phyloP scores from a whole-genome alignment of 192 early-diverging fungal genomes.

The Entrophospora sp. region DNA sequence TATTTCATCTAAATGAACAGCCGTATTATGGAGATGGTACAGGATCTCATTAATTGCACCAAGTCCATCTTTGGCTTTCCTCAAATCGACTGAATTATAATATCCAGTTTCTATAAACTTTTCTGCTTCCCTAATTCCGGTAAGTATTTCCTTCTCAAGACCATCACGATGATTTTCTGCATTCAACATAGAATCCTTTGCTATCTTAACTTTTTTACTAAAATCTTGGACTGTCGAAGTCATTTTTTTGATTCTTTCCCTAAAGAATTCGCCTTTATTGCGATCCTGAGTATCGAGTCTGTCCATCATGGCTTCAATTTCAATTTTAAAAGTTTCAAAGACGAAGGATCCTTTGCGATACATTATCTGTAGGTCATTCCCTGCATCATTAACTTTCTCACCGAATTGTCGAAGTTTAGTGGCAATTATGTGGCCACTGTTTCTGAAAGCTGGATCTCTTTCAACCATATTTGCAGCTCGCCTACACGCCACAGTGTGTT shows the following conservation, averaged over 20 bases:
- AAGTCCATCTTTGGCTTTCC: neutral
- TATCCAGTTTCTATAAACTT: neutral
- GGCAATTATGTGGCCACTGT: neutral
- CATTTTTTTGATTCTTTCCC: neutral
- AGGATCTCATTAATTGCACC: neutral
- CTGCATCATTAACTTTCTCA: neutral
- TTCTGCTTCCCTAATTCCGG: constrained; percentile 2
- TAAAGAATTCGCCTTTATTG: neutral
- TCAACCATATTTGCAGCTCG: neutral
- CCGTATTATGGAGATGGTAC: neutral
- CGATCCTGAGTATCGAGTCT: neutral
- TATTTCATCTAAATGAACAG: neutral
- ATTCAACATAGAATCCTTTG: neutral
- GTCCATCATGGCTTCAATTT: constrained; percentile 3
- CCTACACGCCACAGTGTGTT: neutral
- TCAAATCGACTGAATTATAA: neutral
- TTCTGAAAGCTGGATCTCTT: constrained; percentile 1
- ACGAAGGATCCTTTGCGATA: constrained; percentile 14
- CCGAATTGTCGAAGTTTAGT: neutral
- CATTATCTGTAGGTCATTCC: neutral
- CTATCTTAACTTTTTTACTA: neutral
- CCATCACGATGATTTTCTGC: constrained; percentile 1
- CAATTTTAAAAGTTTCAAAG: constrained; percentile 1
- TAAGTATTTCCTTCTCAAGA: neutral
- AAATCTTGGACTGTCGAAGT: neutral